Evolutionary conservation across 2,329 filamentous ascomycete genomes (phyloP).

Genomic region (Paramyrothecium roridum): DNA sequence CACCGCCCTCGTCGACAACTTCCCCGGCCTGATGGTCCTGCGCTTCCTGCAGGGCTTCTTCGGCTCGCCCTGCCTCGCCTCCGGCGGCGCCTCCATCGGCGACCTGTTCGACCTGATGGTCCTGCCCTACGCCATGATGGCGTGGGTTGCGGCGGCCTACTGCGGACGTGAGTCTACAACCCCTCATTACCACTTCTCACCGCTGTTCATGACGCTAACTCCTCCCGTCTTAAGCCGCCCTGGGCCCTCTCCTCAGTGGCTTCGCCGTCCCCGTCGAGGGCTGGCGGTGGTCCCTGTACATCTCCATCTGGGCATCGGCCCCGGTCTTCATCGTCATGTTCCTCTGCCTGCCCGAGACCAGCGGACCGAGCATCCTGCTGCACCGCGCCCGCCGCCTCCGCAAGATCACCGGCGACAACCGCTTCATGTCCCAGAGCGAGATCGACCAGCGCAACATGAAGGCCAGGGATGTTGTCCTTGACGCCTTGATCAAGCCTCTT

Average conservation of each 20-base stretch:
- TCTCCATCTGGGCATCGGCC: constrained; percentile 59
- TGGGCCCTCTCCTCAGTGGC: constrained; percentile 59
- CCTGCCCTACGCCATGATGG: constrained; percentile 55
- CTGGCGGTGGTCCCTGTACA: constrained; percentile 65
- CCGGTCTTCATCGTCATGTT: constrained; percentile 61
- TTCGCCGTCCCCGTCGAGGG: constrained; percentile 54
- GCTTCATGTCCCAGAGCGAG: constrained; percentile 60
- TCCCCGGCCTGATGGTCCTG: constrained; percentile 59
- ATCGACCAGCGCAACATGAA: constrained; percentile 57
- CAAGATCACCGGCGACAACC: constrained; percentile 52
- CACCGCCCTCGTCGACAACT: constrained; percentile 60
- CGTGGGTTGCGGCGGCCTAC: constrained; percentile 55
- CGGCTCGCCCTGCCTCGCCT: constrained; percentile 63
- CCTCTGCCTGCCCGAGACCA: constrained; percentile 63
- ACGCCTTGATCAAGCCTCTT: constrained; percentile 59
- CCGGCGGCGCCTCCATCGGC: constrained; percentile 47
- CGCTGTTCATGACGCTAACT: neutral
- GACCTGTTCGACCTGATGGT: constrained; percentile 54
- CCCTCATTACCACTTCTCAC: constrained; percentile 26
- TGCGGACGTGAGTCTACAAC: constrained; percentile 35
- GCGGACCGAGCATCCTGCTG: constrained; percentile 54
- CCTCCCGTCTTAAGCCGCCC: constrained; percentile 33
- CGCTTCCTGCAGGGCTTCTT: constrained; percentile 66
- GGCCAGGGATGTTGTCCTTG: constrained; percentile 40
- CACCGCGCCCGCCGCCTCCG: constrained; percentile 60